phyloP scores from a whole-genome alignment of 148 eudicot species.

The Rhododendron simsii region DNA sequence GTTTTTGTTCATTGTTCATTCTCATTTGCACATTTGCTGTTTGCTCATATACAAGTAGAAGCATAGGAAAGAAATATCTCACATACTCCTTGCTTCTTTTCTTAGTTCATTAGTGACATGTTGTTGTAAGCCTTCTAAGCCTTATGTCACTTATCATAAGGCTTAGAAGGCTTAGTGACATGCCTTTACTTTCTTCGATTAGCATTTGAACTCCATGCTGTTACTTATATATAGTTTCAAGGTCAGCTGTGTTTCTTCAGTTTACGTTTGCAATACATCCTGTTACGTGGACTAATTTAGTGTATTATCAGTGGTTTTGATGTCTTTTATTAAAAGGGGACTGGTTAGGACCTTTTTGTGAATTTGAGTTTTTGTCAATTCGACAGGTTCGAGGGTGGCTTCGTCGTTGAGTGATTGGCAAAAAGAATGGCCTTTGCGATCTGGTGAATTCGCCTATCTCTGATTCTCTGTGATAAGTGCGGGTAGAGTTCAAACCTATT shows the following conservation, averaged over 20 bases:
- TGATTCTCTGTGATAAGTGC: constrained; percentile 52
- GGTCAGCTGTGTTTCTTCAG: not conserved
- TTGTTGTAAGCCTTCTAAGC: too few relatives aligned
- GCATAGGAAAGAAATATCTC: too few relatives aligned
- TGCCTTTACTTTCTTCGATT: too few relatives aligned
- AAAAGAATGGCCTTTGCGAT: constrained; percentile 82
- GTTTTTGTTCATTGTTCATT: too few relatives aligned
- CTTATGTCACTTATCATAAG: too few relatives aligned
- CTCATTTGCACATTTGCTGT: too few relatives aligned
- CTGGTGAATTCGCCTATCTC: constrained; percentile 70
- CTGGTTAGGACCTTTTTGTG: not conserved
- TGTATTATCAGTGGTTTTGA: not conserved
- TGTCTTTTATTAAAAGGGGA: not conserved
- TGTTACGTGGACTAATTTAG: constrained; percentile 2
- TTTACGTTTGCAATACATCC: not conserved
- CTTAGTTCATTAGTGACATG: too few relatives aligned
- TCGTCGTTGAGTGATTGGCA: constrained; percentile 51
- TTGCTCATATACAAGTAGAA: too few relatives aligned
- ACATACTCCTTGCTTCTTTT: too few relatives aligned
- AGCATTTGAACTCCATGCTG: not conserved
- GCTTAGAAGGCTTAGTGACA: too few relatives aligned
- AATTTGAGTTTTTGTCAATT: constrained; percentile 1
- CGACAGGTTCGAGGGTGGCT: constrained; percentile 36
- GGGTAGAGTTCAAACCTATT: constrained; percentile 43
- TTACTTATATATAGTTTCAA: not conserved